A percentile compares a stretch with the other conserved stretches of the same genome.
phyloP scores from a whole-genome alignment of 2,329 filamentous ascomycete genomes.

The Ophiostoma ulmi region DNA sequence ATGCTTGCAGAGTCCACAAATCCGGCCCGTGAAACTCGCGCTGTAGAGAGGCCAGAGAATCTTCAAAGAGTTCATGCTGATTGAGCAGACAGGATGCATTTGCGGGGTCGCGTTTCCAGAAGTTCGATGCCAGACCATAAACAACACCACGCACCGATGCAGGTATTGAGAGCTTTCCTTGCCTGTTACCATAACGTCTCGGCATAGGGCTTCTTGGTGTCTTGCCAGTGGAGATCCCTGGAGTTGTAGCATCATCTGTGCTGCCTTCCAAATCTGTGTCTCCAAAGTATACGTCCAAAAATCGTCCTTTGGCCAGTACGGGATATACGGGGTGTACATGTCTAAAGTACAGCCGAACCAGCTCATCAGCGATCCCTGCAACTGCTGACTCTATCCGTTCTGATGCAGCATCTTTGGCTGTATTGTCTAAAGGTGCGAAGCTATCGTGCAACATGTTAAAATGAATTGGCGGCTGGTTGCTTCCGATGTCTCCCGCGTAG shows the following conservation, averaged over 20 bases:
- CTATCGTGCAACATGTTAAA: constrained; percentile 43
- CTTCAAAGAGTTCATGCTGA: constrained; percentile 41
- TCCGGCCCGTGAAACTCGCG: constrained; percentile 46
- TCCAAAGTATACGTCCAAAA: neutral
- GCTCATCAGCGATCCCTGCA: neutral
- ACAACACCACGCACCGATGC: neutral
- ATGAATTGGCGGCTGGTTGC: constrained; percentile 41
- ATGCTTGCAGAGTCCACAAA: constrained; percentile 44
- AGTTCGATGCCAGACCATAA: neutral
- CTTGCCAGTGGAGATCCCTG: neutral
- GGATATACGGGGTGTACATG: neutral
- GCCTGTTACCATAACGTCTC: neutral
- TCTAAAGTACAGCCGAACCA: neutral
- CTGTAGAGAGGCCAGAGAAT: constrained; percentile 41
- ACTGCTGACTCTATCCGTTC: constrained; percentile 38
- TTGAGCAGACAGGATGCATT: constrained; percentile 30
- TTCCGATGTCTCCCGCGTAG: constrained; percentile 25
- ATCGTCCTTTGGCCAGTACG: neutral
- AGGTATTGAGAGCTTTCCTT: neutral
- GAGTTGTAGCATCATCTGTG: neutral
- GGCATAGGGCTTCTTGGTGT: neutral
- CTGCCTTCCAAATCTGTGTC: neutral
- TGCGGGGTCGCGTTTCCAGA: neutral
- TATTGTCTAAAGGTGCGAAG: constrained; percentile 42
- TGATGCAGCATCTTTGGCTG: constrained; percentile 37